These are phyloP conservation scores for Fusarium stilboides DNA, from an alignment of 2,329 filamentous ascomycete species.

Conservation along the genomic window DNA sequence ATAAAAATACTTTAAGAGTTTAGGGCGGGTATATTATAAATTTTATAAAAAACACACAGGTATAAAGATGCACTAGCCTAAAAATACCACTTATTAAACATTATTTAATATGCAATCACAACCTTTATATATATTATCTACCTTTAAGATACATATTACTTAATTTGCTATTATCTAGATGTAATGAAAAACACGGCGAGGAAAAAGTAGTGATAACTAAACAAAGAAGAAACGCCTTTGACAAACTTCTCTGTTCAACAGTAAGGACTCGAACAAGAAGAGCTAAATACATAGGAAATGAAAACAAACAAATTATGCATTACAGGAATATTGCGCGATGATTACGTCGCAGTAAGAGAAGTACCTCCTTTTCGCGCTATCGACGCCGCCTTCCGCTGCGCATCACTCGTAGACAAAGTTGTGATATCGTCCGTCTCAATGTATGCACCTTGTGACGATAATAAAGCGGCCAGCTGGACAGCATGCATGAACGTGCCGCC, in stretches of 20 bases:
- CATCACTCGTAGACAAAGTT: constrained; percentile 16
- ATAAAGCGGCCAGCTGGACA: constrained; percentile 12
- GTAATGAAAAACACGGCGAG: neutral
- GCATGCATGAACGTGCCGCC: constrained; percentile 17
- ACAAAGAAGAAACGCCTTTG: constrained; percentile 2
- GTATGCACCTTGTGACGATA: constrained; percentile 15
- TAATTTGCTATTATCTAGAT: constrained; percentile 4
- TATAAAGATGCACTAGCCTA: neutral
- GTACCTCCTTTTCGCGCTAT: constrained; percentile 9
- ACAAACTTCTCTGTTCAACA: constrained; percentile 5
- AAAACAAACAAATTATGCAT: constrained; percentile 12
- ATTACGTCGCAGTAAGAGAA: constrained; percentile 10
- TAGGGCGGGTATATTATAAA: neutral
- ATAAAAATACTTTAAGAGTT: constrained; percentile 5
- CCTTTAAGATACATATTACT: constrained; percentile 3
- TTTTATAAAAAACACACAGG: constrained; percentile 1
- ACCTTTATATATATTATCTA: constrained; percentile 6
- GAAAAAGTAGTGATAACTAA: constrained; percentile 5
- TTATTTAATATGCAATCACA: constrained; percentile 2
- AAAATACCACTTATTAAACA: constrained; percentile 1
- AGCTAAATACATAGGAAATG: constrained; percentile 17
- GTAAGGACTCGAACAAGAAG: constrained; percentile 5
- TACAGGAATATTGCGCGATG: constrained; percentile 10
- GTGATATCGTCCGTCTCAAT: constrained; percentile 17
- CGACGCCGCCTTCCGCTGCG: constrained; percentile 16